These are phyloP conservation scores for Monilinia aucupariae DNA, from an alignment of 2,329 filamentous ascomycete genomes.

Conservation along the genomic window DNA sequence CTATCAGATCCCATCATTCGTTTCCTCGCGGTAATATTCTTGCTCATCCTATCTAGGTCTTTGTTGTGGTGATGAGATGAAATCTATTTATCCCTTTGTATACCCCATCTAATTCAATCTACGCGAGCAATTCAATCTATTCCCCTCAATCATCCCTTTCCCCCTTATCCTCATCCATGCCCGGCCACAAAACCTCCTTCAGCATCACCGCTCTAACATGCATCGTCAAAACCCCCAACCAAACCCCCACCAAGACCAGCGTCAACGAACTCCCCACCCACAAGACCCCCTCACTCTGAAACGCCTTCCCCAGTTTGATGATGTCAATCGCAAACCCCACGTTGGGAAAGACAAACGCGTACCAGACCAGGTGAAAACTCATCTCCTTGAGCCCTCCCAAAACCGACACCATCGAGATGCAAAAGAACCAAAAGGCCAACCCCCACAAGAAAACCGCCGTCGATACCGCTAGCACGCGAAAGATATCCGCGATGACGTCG, in stretches of 20 bases:
- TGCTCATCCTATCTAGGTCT: too few species aligned
- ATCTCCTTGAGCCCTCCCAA: conserved; percentile 39
- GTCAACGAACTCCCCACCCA: conserved; percentile 49
- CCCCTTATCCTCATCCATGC: conserved; percentile 36
- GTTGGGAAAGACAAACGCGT: conserved; percentile 59
- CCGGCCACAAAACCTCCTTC: conserved; percentile 35
- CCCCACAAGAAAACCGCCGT: conserved; percentile 59
- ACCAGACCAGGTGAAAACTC: conserved; percentile 57
- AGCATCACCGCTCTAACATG: conserved; percentile 33
- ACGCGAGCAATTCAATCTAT: too few species aligned
- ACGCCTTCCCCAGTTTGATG: conserved; percentile 47
- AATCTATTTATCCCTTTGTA: too few species aligned
- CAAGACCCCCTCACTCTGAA: conserved; percentile 42
- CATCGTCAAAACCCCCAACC: conserved; percentile 29
- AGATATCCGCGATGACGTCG: conserved; percentile 36
- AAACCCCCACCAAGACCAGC: conserved; percentile 37
- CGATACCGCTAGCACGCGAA: conserved; percentile 37
- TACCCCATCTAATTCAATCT: neutral
- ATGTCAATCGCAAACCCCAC: conserved; percentile 54
- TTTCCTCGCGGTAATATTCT: too few species aligned
- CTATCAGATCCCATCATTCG: too few species aligned
- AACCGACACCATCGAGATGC: conserved; percentile 38
- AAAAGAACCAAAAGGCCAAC: conserved; percentile 52
- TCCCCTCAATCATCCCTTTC: conserved; percentile 27
- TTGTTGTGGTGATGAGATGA: too few species aligned